These are phyloP conservation scores for Aciculoconidium aculeatum DNA, from an alignment of 805 yeast genomes.

Conservation along the genomic window DNA sequence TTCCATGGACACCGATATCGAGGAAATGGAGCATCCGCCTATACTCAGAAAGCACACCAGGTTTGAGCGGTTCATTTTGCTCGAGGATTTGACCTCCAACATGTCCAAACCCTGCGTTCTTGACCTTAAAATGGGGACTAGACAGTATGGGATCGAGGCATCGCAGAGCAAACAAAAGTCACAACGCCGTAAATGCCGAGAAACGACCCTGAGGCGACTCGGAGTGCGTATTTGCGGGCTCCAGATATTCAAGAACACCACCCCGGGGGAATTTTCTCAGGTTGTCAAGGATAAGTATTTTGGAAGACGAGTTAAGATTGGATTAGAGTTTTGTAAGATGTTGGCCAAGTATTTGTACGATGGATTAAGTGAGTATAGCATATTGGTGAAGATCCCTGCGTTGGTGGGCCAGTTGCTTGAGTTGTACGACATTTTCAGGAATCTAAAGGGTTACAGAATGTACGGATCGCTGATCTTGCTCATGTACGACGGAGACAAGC, in stretches of 20 bases:
- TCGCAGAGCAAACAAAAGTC: slow-evolving; percentile 61
- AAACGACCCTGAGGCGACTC: slow-evolving; percentile 71
- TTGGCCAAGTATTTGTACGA: slow-evolving; percentile 75
- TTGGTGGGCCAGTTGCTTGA: slow-evolving; percentile 57
- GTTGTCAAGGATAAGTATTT: slow-evolving; percentile 84
- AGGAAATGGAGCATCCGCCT: slow-evolving; percentile 2
- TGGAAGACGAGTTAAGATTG: slow-evolving; percentile 71
- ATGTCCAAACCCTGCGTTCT: slow-evolving; percentile 84
- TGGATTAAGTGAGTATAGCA: slow-evolving; percentile 54
- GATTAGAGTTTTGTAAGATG: slow-evolving; percentile 71
- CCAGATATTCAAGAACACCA: slow-evolving; percentile 37
- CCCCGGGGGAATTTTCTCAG: slow-evolving; percentile 4
- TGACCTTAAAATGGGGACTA: slow-evolving; percentile 96
- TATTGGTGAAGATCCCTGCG: slow-evolving; percentile 60
- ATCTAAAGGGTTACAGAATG: slow-evolving; percentile 70
- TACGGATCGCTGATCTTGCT: slow-evolving; percentile 87
- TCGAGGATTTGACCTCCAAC: slow-evolving; percentile 86
- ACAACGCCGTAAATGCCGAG: slow-evolving; percentile 73
- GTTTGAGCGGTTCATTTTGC: slow-evolving; percentile 73
- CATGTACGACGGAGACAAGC: slow-evolving; percentile 70
- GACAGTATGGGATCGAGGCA: slow-evolving; percentile 98
- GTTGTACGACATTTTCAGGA: slow-evolving; percentile 47
- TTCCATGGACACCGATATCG: slow-evolving; percentile 39
- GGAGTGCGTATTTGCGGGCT: slow-evolving; percentile 96
- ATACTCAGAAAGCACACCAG: slow-evolving; percentile 40